Conservation (phyloP, 441 rosid genomes). For the Aleurites moluccanus region DNA sequence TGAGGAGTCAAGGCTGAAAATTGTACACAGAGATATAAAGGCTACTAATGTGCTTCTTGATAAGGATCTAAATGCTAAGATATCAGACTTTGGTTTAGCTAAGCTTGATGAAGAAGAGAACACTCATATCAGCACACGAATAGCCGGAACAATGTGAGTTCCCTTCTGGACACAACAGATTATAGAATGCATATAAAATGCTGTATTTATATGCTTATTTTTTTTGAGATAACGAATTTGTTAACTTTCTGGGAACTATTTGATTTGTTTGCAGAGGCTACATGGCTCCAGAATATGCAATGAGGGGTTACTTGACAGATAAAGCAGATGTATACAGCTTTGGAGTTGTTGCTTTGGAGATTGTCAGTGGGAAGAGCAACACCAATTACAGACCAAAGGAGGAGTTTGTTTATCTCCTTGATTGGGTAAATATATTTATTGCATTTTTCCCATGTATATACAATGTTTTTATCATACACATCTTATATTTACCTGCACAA, state of each 20-base stretch:
- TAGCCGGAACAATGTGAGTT: constrained; percentile 82
- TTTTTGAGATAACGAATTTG: too few species aligned
- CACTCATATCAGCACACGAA: constrained; percentile 79
- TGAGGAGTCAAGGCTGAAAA: too few species aligned
- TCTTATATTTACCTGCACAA: too few species aligned
- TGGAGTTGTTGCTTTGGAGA: constrained; percentile 68
- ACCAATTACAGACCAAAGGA: constrained; percentile 67
- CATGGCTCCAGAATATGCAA: too few species aligned
- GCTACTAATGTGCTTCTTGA: too few species aligned
- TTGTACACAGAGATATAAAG: too few species aligned
- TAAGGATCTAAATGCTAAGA: too few species aligned
- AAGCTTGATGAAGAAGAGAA: too few species aligned
- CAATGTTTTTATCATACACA: too few species aligned
- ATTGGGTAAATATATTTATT: constrained; percentile 53
- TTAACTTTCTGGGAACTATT: not conserved
- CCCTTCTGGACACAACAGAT: not conserved
- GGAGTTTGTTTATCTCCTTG: constrained; percentile 71
- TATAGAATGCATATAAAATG: too few species aligned
- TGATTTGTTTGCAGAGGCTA: constrained; percentile 50
- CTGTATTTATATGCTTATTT: too few species aligned
- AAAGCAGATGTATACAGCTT: constrained; percentile 92
- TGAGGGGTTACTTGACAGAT: constrained; percentile 86
- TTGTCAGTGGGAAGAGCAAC: constrained; percentile 78
- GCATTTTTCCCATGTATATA: not conserved
- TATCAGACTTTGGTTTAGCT: too few species aligned